Evolutionary conservation across 805 yeast species (phyloP), one percentile per base, ranked within the genome.

Genomic region (Aciculoconidium aculeatum): DNA sequence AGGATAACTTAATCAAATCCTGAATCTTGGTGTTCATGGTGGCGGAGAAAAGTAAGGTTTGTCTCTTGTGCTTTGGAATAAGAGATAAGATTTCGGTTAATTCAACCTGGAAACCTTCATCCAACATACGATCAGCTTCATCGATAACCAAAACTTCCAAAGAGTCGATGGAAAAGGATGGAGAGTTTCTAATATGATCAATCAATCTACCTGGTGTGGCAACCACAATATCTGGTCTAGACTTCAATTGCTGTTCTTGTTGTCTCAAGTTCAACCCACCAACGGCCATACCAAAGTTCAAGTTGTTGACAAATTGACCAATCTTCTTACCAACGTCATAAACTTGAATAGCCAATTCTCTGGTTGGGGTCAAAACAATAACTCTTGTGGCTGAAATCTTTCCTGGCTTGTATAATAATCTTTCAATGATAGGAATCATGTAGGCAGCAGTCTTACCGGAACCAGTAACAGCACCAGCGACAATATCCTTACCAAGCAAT

Each of bases 361-460:
- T 87, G 21, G 99, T 92, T 26, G 99, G 99, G 0, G 96, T 75
- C 36, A 92, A 65, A 6, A 92, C 84, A 23, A 92, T 72, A 11
- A 92, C 98, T 53, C 96, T 73, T 2, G 97, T 88, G 1, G 94
- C 73, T 1, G 96, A 80, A 4, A 83, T 61, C 47, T 83, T 83
- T 31, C 84, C 70, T 8, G 97, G 96, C 45, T 92, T 84, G 60
- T 80, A 90, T 17, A 92, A 61, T 19, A 92, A 66, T 60, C 99
- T 77, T 61, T 92, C 98, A 37, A 92, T 75, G 25, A 88, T 85
- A 9, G 98, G 98, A 32, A 92, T 82, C 80, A 92, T 79, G 53
- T 86, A 92, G 1, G 99, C 99, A 3, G 96, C 98, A 14, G 99
- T 92, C 56, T 92, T 92, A 72, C 99, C 99, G 12, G 97, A 90